phyloP scores from a whole-genome alignment of 768 basidiomycete genomes.

The Psilocybe tampanensis region DNA sequence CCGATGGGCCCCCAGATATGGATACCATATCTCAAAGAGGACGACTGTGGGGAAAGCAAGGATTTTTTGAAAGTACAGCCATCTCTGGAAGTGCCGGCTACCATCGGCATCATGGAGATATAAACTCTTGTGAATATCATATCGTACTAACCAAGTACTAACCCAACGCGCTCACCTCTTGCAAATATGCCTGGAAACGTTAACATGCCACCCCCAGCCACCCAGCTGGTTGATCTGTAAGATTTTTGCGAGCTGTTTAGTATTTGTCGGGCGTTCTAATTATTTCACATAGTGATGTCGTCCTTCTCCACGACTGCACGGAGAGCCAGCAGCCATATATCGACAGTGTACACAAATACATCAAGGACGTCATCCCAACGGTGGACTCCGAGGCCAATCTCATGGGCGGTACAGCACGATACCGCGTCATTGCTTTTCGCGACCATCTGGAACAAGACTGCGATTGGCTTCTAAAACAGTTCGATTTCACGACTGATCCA shows the following conservation, averaged over 20 bases:
- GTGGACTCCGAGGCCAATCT: conserved; percentile 2
- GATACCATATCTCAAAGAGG: background rate
- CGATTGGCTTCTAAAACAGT: background rate
- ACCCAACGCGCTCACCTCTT: background rate
- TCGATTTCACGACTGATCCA: conserved; percentile 11
- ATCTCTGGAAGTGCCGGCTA: background rate
- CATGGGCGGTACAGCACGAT: conserved; percentile 2
- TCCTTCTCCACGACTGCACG: conserved; percentile 15
- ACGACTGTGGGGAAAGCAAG: background rate
- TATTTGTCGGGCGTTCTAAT: background rate
- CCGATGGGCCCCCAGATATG: background rate
- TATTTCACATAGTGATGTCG: conserved; percentile 9
- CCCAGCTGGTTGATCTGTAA: background rate
- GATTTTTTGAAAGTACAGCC: background rate
- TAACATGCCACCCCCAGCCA: conserved; percentile 2
- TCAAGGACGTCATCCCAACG: conserved; percentile 7
- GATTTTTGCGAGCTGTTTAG: background rate
- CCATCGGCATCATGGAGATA: background rate
- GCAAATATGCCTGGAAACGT: conserved; percentile 4
- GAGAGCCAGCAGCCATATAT: conserved; percentile 17
- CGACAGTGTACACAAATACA: conserved; percentile 1
- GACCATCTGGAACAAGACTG: conserved; percentile 5
- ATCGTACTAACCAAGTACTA: background rate
- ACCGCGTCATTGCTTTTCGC: conserved; percentile 9
- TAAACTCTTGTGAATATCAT: conserved; percentile 1